Evolutionary conservation across 225 moss, liverwort and hornwort species (phyloP), one percentile per base, ranked within the genome.

Genomic region (Pleurozium schreberi): DNA sequence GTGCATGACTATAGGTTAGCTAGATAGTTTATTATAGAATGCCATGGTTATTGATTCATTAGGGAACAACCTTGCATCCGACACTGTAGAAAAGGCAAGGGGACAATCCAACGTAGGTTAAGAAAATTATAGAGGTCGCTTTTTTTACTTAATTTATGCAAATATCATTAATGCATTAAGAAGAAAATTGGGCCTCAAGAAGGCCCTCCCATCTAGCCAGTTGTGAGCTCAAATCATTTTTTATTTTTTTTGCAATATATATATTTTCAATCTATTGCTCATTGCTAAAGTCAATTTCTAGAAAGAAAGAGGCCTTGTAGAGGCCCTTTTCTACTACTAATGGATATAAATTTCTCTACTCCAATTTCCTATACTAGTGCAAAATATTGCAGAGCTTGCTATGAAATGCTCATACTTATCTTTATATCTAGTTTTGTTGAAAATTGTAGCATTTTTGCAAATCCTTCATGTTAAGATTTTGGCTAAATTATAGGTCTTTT

Each of bases 31-130:
- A 18, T 47, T 30, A 18, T 11, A 18, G 18, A 45, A 4, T 73
- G 11, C 3, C 6, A 47, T 0, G 0, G 47, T 47, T 73, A 1
- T 11, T 73, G 6, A 30, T 0, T 28, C 17, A 30, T 6, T 30
- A 73, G 6, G 9, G 5, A 6, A 73, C 18, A 2, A 18, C 18
- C 18, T 73, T 30, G 10, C 47, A 73, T 47, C 30, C 0, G 0
- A 0, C 4, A 27, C 47, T 1, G 10, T 0, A 11, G 0, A 0
- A 3, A 30, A 45, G 5, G 18, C 17, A 30, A 73, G 2, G 3
- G 6, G 3, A 30, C 0, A 2, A 3, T 14, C 4, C 0, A 45
- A 0, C 30, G 3, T 47, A 45, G 45, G 0, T 47, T 47, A 47
- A 47, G 30, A 73, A 28, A 14, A 6, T 45, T 18, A 9, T 18